Conservation (phyloP, 2,329 filamentous ascomycete genomes). For the Botrytis deweyae region DNA sequence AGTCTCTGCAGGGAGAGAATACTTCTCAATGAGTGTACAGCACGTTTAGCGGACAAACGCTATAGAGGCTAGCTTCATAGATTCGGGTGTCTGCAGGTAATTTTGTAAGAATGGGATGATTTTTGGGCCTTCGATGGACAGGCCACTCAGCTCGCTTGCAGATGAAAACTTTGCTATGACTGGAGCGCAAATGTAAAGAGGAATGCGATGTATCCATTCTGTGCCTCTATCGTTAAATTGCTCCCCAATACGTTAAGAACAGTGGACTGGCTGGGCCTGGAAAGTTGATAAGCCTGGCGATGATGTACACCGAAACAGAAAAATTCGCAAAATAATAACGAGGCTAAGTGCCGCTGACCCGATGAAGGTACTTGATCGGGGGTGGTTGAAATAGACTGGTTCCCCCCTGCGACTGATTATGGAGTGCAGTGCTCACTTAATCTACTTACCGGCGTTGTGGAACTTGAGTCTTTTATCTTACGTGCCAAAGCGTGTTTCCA, state of each 20-base stretch:
- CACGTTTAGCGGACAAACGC: not conserved
- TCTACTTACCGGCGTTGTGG: slow-evolving; percentile 19
- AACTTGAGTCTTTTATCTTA: slow-evolving; percentile 3
- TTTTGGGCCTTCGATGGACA: not conserved
- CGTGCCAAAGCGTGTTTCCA: slow-evolving; percentile 8
- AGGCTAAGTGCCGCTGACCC: slow-evolving; percentile 17
- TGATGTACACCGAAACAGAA: not conserved
- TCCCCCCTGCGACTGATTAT: slow-evolving; percentile 9
- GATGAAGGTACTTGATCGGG: slow-evolving; percentile 10
- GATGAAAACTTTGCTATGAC: not conserved
- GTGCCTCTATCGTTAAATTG: not conserved
- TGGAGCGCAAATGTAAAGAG: slow-evolving; percentile 7
- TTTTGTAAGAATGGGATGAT: slow-evolving; percentile 7
- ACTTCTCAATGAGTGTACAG: not conserved
- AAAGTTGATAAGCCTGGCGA: not conserved
- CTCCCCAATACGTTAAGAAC: not conserved
- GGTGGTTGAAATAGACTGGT: not conserved
- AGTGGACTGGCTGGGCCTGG: not conserved
- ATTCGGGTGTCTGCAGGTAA: slow-evolving; percentile 11
- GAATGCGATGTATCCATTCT: slow-evolving; percentile 1
- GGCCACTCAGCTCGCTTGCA: slow-evolving; percentile 8
- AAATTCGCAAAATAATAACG: not conserved
- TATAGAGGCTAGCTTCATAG: not conserved
- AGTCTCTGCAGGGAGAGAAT: not conserved
- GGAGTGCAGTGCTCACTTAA: slow-evolving; percentile 7